phyloP scores from a whole-genome alignment of 2,329 filamentous ascomycete genomes.

The Neofusicoccum sp. region DNA sequence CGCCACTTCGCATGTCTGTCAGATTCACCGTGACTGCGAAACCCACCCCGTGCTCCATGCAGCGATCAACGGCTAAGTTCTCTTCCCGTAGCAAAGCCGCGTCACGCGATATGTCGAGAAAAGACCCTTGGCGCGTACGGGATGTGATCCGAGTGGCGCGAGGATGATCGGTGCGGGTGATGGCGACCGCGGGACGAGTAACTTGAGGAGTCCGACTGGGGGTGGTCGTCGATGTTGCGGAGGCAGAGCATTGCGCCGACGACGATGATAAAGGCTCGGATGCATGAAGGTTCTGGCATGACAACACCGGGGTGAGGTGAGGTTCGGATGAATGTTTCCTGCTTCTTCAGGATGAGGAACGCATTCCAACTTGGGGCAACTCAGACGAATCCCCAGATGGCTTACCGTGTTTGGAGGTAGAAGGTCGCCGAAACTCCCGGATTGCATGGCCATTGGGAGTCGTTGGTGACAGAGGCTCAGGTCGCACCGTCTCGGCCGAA shows the following conservation, averaged over 20 bases:
- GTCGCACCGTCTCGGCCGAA: background rate
- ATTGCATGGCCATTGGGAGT: background rate
- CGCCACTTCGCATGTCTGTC: background rate
- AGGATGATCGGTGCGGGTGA: background rate
- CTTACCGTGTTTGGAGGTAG: background rate
- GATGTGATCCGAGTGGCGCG: background rate
- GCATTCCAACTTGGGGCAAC: no score
- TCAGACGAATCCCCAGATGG: no score
- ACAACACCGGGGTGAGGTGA: background rate
- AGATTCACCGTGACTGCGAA: background rate
- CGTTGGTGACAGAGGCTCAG: background rate
- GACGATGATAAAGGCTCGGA: slow-evolving; percentile 14
- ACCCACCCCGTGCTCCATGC: background rate
- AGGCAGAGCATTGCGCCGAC: slow-evolving; percentile 14
- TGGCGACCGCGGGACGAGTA: background rate
- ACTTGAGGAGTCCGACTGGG: background rate
- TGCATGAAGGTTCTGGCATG: slow-evolving; percentile 4
- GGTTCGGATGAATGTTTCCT: background rate
- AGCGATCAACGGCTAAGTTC: background rate
- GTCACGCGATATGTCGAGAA: slow-evolving; percentile 8
- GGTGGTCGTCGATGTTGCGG: slow-evolving; percentile 16
- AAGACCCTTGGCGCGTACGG: slow-evolving; percentile 8
- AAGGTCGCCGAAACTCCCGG: background rate
- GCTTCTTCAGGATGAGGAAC: background rate
- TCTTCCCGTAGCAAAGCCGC: background rate